Percentiles rank a stretch among this genome's conserved stretches.
Evolutionary conservation across 208 protist genomes (phyloP).

Genomic region (Trypanosoma lewisi): DNA sequence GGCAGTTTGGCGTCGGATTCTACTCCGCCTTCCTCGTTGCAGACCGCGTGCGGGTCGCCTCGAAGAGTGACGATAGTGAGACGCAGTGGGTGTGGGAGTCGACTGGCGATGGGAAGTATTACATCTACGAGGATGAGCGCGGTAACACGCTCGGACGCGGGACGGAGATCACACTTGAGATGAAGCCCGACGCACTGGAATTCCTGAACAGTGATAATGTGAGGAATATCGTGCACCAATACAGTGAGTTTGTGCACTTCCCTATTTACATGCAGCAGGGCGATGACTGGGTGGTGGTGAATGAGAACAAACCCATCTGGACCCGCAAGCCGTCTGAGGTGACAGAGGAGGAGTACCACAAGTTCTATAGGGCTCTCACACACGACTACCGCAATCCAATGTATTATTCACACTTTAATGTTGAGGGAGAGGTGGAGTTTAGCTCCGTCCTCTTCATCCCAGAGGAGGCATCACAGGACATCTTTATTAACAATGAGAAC

Average conservation of each 20-base stretch:
- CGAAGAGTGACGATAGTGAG: conserved; percentile 92
- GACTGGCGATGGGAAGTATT: conserved; percentile 93
- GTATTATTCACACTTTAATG: conserved; percentile 96
- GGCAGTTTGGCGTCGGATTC: conserved; percentile 99
- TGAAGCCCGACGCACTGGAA: conserved; percentile 96
- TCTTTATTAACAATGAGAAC: conserved; percentile 85
- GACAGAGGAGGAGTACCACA: conserved; percentile 97
- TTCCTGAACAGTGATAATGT: conserved; percentile 94
- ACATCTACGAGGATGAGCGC: conserved; percentile 91
- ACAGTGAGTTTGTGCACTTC: conserved; percentile 99
- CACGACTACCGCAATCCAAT: conserved; percentile 95
- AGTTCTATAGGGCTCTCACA: conserved; percentile 98
- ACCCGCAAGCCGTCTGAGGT: conserved; percentile 93
- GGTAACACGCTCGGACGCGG: conserved; percentile 97
- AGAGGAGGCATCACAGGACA: conserved; percentile 70
- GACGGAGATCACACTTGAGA: conserved; percentile 95
- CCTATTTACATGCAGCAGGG: conserved; percentile 96
- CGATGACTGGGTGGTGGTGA: conserved; percentile 94
- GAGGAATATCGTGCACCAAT: conserved; percentile 94
- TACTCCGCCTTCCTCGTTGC: conserved; percentile 99
- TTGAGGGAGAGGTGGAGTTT: conserved; percentile 98
- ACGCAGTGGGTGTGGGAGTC: conserved; percentile 98
- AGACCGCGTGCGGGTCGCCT: conserved; percentile 96
- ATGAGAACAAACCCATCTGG: conserved; percentile 99
- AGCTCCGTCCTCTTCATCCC: conserved; percentile 98